Percentiles rank a stretch among this genome's conserved stretches.
Evolutionary conservation across 108 stramenopile genomes (phyloP).

Genomic region (Skeletonema marinoi): DNA sequence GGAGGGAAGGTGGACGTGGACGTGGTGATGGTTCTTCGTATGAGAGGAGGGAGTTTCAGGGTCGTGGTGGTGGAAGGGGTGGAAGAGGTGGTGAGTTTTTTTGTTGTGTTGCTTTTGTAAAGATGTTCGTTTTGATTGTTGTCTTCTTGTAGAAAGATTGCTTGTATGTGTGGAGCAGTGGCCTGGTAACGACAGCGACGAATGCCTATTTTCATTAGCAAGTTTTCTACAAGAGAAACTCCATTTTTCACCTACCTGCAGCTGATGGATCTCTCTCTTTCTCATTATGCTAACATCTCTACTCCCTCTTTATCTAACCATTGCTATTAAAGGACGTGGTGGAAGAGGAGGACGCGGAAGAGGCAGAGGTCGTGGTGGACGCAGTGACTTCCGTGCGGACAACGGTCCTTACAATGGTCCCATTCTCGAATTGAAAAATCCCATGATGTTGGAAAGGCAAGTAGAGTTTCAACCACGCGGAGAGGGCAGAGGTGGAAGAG

Average conservation of each 20-base stretch:
- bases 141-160: neutral
- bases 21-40: neutral
- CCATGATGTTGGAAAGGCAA: conserved; percentile 64
- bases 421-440: conserved; percentile 71
- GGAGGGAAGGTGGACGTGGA: neutral
- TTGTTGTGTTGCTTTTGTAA: neutral
- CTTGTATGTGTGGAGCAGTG: too few species aligned
- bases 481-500: conserved; percentile 13
- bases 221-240: neutral
- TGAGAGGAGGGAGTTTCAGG: neutral
- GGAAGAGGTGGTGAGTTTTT: neutral
- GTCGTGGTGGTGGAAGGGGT: neutral
- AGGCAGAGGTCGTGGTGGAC: conserved; percentile 18
- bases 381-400: neutral
- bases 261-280: neutral
- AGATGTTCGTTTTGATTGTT: neutral
- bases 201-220: neutral
- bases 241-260: neutral
- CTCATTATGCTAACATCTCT: neutral
- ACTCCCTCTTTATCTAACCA: neutral
- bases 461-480: neutral
- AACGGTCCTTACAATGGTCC: conserved; percentile 44
- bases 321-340: neutral
- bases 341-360: conserved; percentile 38
- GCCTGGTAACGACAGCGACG: too few species aligned